Conservation (phyloP, 805 yeast genomes). For the Hanseniaspora thailandica region DNA sequence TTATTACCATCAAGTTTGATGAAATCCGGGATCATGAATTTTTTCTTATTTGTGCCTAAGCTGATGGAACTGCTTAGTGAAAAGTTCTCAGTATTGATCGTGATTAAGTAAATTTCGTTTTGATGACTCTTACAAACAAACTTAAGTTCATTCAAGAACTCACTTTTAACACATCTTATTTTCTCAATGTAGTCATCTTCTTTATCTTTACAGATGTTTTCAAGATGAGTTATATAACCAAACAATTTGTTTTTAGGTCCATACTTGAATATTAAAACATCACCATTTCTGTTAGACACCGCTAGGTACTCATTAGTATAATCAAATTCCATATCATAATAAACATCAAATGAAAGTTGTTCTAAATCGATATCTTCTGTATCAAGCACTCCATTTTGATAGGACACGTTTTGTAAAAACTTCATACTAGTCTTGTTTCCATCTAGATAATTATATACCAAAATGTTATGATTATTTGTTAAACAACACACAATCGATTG, state of each 20-base stretch:
- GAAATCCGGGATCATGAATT: constrained; percentile 9
- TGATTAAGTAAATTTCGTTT: constrained; percentile 15
- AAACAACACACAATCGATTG: neutral
- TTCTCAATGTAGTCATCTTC: constrained; percentile 25
- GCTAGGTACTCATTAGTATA: constrained; percentile 18
- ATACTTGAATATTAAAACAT: constrained; percentile 21
- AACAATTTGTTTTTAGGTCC: constrained; percentile 19
- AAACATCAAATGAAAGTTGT: neutral
- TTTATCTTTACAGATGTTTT: constrained; percentile 19
- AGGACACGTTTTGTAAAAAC: constrained; percentile 5
- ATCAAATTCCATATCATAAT: constrained; percentile 11
- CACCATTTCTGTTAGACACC: constrained; percentile 24
- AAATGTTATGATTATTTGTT: constrained; percentile 8
- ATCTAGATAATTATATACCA: constrained; percentile 1
- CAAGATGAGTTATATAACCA: constrained; percentile 24
- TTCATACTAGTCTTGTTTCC: neutral
- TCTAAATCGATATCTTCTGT: neutral
- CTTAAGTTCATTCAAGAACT: constrained; percentile 17
- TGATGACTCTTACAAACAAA: constrained; percentile 17
- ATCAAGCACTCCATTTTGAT: neutral
- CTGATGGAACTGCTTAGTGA: neutral
- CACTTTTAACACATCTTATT: neutral
- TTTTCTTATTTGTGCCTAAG: neutral
- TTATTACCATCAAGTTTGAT: neutral
- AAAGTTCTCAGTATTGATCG: neutral